These are phyloP conservation scores for Carex kokanica DNA, from an alignment of 176 grass and related monocot genomes.

Conservation along the genomic window DNA sequence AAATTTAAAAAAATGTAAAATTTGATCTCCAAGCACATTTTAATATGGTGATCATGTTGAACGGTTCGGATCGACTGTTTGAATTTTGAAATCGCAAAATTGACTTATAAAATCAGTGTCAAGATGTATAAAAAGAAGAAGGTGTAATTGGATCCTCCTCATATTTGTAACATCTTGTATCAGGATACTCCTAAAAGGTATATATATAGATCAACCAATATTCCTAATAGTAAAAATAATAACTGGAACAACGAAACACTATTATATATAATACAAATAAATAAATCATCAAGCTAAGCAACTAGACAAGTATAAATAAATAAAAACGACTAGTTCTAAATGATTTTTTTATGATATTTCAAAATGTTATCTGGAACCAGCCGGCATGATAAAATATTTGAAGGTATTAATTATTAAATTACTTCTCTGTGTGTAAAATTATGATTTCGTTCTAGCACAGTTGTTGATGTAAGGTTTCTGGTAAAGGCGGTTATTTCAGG, in stretches of 20 bases:
- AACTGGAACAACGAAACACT: not conserved
- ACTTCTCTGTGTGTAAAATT: not conserved
- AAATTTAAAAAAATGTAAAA: no score
- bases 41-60: no score
- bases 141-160: no score
- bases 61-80: no score
- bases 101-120: no score
- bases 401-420: no score
- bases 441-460: not conserved
- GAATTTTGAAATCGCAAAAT: no score
- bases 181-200: no score
- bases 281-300: not conserved
- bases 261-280: constrained; percentile 7
- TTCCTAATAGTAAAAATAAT: not conserved
- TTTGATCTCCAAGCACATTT: no score
- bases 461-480: not conserved
- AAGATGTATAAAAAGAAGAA: no score
- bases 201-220: no score
- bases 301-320: not conserved
- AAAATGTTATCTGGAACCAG: not conserved
- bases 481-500: not conserved
- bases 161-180: no score
- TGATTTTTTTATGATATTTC: not conserved
- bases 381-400: not conserved
- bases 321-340: not conserved